Percentiles rank a stretch among this genome's conserved stretches.
phyloP scores from a whole-genome alignment of 2,329 filamentous ascomycete species.

The Orbilia oligospora region DNA sequence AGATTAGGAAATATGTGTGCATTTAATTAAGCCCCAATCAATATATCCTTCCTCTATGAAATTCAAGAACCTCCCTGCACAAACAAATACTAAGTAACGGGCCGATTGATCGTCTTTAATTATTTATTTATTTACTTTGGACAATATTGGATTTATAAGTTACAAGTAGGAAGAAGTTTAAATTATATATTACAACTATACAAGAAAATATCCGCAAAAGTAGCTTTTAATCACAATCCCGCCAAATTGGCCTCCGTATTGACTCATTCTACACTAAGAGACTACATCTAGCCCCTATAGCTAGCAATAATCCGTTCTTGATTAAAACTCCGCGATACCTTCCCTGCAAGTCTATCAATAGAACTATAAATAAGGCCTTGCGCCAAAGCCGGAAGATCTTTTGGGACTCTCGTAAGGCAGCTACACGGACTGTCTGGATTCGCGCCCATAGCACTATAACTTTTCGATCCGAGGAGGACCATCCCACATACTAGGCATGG shows the following conservation, averaged over 20 bases:
- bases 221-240: too few relatives aligned
- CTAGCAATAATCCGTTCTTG: background rate
- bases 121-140: too few relatives aligned
- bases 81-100: too few relatives aligned
- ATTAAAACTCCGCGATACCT: background rate
- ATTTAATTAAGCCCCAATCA: background rate
- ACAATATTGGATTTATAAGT: too few relatives aligned
- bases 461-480: background rate
- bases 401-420: background rate
- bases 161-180: too few relatives aligned
- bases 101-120: too few relatives aligned
- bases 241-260: too few relatives aligned
- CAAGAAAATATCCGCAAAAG: too few relatives aligned
- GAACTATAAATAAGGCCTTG: background rate
- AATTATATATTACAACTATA: too few relatives aligned
- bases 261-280: too few relatives aligned
- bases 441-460: background rate
- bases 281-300: too few relatives aligned
- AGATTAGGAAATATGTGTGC: background rate
- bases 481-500: background rate
- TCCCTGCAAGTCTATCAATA: background rate
- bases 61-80: background rate
- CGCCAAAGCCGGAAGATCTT: background rate
- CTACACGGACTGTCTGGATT: too few relatives aligned
- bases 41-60: background rate